These are phyloP conservation scores for Tetracladium marchalianum DNA, from an alignment of 495 filamentous ascomycete genomes.

Conservation along the genomic window DNA sequence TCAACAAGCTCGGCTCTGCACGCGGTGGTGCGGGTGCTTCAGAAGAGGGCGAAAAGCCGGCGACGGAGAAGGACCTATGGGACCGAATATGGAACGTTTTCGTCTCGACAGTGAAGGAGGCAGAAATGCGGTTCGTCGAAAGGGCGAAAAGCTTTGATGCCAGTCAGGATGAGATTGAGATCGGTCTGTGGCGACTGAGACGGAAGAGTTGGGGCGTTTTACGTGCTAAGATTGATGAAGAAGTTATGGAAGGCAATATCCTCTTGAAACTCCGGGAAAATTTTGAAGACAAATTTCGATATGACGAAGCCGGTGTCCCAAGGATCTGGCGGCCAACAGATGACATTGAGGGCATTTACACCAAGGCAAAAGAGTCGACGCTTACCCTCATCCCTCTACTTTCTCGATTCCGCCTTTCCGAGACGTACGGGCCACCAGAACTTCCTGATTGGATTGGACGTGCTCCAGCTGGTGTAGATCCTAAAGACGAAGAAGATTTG, in stretches of 20 bases:
- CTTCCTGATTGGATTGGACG: slow-evolving; percentile 73
- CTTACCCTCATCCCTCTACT: slow-evolving; percentile 82
- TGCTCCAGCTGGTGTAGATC: slow-evolving; percentile 61
- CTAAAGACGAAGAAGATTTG: slow-evolving; percentile 84
- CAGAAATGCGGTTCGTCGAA: slow-evolving; percentile 74
- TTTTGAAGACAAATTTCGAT: slow-evolving; percentile 98
- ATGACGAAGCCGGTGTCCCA: slow-evolving; percentile 89
- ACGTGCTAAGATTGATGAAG: slow-evolving; percentile 85
- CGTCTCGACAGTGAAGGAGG: slow-evolving; percentile 72
- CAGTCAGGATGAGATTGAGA: slow-evolving; percentile 79
- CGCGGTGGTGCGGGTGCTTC: slow-evolving; percentile 71
- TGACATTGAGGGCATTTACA: slow-evolving; percentile 94
- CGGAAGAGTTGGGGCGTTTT: slow-evolving; percentile 91
- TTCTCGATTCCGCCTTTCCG: slow-evolving; percentile 65
- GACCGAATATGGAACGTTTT: slow-evolving; percentile 92
- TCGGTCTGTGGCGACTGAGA: slow-evolving; percentile 85
- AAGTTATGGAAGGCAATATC: slow-evolving; percentile 95
- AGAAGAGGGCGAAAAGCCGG: slow-evolving; percentile 50
- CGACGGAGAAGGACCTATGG: slow-evolving; percentile 77
- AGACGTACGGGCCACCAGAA: slow-evolving; percentile 64
- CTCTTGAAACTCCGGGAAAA: slow-evolving; percentile 93
- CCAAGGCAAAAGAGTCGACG: slow-evolving; percentile 81
- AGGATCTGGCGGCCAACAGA: slow-evolving; percentile 95
- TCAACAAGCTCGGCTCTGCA: slow-evolving; percentile 86
- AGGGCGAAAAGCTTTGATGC: slow-evolving; percentile 90